phyloP scores from a whole-genome alignment of 306 rosid genomes.

The Vigna unguiculata region DNA sequence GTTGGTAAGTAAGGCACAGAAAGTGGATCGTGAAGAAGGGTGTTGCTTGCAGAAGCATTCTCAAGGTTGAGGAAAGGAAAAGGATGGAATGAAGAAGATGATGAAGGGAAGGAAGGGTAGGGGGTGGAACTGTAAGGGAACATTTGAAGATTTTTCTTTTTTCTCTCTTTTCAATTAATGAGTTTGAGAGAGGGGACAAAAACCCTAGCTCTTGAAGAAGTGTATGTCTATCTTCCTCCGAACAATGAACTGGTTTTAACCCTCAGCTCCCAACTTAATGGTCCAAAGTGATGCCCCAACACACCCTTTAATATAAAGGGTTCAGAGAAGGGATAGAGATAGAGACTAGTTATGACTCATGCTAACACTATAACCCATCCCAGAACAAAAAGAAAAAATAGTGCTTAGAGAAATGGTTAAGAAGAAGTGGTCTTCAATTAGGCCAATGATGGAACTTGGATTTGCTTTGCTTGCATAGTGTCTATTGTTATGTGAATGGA shows the following conservation, averaged over 20 bases:
- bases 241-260: slow-evolving; percentile 21
- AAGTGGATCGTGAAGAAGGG: slow-evolving; percentile 51
- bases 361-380: slow-evolving; percentile 24
- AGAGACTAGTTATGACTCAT: background rate
- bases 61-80: slow-evolving; percentile 50
- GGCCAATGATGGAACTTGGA: slow-evolving; percentile 45
- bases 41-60: slow-evolving; percentile 40
- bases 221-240: slow-evolving; percentile 45
- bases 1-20: slow-evolving; percentile 49
- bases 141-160: slow-evolving; percentile 49
- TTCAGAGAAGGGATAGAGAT: slow-evolving; percentile 16
- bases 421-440: slow-evolving; percentile 24
- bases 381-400: slow-evolving; percentile 22
- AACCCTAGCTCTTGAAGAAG: slow-evolving; percentile 51
- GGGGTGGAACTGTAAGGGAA: slow-evolving; percentile 58
- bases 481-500: slow-evolving; percentile 35
- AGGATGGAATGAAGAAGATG: slow-evolving; percentile 47
- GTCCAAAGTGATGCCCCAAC: slow-evolving; percentile 42
- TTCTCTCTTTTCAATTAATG: slow-evolving; percentile 19
- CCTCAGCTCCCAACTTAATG: slow-evolving; percentile 37
- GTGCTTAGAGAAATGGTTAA: slow-evolving; percentile 10
- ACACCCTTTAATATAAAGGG: slow-evolving; percentile 47
- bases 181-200: background rate
- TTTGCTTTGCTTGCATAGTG: slow-evolving; percentile 27
- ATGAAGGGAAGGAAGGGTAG: slow-evolving; percentile 55